Conservation (phyloP, 371 early-diverging fungal species). For the Zancudomyces culisetae region DNA sequence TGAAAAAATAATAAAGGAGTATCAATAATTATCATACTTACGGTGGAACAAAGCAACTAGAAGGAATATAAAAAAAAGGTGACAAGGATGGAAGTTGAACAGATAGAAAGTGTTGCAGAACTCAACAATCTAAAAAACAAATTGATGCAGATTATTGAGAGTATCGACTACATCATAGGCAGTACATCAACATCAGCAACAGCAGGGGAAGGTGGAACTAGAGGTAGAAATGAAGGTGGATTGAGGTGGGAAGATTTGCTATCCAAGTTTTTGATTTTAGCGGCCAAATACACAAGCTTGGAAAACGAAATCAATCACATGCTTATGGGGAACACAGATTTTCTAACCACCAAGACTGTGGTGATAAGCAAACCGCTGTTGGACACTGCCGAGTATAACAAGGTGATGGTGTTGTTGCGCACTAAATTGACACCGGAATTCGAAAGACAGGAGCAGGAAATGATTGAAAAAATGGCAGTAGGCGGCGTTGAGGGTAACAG, state of each 20-base stretch:
- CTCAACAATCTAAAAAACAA: not conserved
- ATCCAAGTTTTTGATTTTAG: not conserved
- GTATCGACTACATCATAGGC: constrained; percentile 1
- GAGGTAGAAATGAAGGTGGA: not conserved
- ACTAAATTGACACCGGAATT: constrained; percentile 1
- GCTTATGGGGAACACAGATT: not conserved
- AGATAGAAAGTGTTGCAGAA: not conserved
- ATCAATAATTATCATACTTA: too few species aligned
- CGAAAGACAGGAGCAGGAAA: not conserved
- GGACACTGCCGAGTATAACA: not conserved
- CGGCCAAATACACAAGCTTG: not conserved
- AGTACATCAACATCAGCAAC: not conserved
- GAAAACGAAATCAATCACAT: not conserved
- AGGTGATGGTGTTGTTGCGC: constrained; percentile 1
- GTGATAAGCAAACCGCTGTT: not conserved
- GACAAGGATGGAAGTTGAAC: not conserved
- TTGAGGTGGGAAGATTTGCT: not conserved
- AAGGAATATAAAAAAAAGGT: too few species aligned
- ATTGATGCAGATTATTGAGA: constrained; percentile 1
- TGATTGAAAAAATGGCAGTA: not conserved
- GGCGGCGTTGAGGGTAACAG: not conserved
- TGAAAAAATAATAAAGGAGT: too few species aligned
- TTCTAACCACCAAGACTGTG: not conserved
- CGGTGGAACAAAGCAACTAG: too few species aligned
- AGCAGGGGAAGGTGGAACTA: too few species aligned